Percentiles rank a stretch among this genome's conserved stretches.
phyloP scores from a whole-genome alignment of 1,284 basidiomycete genomes.

The Tetrapyrgos nigripes region DNA sequence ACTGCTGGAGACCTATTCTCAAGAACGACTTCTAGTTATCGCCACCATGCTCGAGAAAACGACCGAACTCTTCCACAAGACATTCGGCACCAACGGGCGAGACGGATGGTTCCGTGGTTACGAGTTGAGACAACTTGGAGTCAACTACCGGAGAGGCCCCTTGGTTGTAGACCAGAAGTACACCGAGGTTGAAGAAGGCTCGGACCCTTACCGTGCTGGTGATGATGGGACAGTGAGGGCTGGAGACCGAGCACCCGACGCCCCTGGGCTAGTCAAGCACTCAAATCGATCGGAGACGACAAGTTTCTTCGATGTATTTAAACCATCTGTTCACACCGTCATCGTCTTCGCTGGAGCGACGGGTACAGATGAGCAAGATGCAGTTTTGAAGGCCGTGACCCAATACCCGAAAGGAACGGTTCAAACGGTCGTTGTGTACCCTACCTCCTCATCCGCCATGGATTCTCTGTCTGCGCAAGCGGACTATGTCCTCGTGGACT shows the following conservation, averaged over 20 bases:
- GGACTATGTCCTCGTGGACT: slow-evolving; percentile 23
- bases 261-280: slow-evolving; percentile 27
- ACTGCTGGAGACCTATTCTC: slow-evolving; percentile 42
- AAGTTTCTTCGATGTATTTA: slow-evolving; percentile 19
- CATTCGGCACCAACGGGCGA: slow-evolving; percentile 13
- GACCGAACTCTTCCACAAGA: slow-evolving; percentile 26
- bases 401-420: not conserved
- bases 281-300: slow-evolving; percentile 6
- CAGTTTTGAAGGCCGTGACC: not conserved
- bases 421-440: slow-evolving; percentile 4
- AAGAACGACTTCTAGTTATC: slow-evolving; percentile 46
- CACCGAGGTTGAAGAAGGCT: slow-evolving; percentile 3
- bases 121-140: slow-evolving; percentile 31
- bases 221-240: slow-evolving; percentile 28
- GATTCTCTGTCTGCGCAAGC: not conserved
- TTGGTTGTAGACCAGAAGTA: slow-evolving; percentile 19
- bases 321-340: slow-evolving; percentile 15
- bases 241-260: slow-evolving; percentile 41
- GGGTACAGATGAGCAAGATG: not conserved
- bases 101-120: slow-evolving; percentile 15
- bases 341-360: slow-evolving; percentile 15
- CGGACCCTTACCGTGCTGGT: slow-evolving; percentile 26
- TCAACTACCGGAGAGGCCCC: slow-evolving; percentile 40
- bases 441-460: not conserved
- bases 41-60: slow-evolving; percentile 38